Conservation (phyloP, 768 basidiomycete genomes). For the Rhizopogon rudus region DNA sequence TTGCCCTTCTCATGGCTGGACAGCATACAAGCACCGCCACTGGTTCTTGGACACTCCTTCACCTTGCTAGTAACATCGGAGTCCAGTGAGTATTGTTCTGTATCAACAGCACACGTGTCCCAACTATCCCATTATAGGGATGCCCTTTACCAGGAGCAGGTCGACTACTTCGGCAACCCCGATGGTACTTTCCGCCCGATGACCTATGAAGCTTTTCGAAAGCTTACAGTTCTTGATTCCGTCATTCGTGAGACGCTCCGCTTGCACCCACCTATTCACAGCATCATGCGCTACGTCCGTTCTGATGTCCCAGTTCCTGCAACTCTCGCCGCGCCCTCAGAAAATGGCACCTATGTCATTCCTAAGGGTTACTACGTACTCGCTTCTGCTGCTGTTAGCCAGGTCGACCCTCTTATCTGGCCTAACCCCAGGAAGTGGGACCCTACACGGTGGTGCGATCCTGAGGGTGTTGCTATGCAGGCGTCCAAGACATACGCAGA, state of each 20-base stretch:
- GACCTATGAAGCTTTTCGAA: conserved; percentile 81
- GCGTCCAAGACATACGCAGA: conserved; percentile 74
- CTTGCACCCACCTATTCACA: conserved; percentile 94
- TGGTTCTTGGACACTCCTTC: conserved; percentile 85
- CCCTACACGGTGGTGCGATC: conserved; percentile 81
- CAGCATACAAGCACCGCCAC: conserved; percentile 97
- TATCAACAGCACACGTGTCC: neutral
- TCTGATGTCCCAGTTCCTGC: conserved; percentile 79
- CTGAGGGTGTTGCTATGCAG: conserved; percentile 73
- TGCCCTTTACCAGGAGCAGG: conserved; percentile 85
- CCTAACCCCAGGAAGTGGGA: conserved; percentile 66
- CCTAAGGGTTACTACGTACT: conserved; percentile 89
- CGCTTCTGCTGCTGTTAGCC: conserved; percentile 83
- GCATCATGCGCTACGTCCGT: conserved; percentile 89
- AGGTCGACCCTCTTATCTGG: conserved; percentile 86
- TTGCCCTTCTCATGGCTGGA: conserved; percentile 98
- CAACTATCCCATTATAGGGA: conserved; percentile 41
- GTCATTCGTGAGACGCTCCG: conserved; percentile 93
- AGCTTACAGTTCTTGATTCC: conserved; percentile 79
- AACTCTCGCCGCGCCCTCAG: conserved; percentile 72
- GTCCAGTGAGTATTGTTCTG: conserved; percentile 52
- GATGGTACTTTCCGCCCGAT: conserved; percentile 78
- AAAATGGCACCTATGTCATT: conserved; percentile 73
- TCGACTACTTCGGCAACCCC: conserved; percentile 70
- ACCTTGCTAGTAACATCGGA: conserved; percentile 72